Conservation (phyloP, 164 flowering plant genomes). For the Nelumbo lutea region DNA sequence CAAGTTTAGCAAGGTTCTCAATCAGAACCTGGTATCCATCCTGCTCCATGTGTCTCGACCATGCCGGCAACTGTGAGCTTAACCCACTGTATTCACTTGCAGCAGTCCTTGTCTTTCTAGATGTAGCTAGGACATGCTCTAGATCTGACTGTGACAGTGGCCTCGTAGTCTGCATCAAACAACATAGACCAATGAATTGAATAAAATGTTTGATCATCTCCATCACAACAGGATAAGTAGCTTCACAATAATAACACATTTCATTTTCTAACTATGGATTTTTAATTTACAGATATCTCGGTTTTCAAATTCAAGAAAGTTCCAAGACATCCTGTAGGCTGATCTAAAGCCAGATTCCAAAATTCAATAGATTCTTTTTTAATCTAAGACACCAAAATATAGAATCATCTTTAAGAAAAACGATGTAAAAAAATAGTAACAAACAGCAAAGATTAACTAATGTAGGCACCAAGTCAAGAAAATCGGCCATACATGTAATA, state of each 20-base stretch:
- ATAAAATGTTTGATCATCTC: background rate
- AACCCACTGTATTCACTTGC: conserved; percentile 53
- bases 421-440: background rate
- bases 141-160: conserved; percentile 68
- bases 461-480: too few relatives aligned
- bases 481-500: too few relatives aligned
- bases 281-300: background rate
- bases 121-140: conserved; percentile 54
- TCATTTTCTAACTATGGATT: too few relatives aligned
- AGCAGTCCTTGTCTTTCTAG: conserved; percentile 60
- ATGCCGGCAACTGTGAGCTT: conserved; percentile 33
- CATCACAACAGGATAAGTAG: background rate
- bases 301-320: background rate
- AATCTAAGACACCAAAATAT: background rate
- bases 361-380: too few relatives aligned
- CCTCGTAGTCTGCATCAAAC: conserved; percentile 55
- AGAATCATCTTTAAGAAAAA: background rate
- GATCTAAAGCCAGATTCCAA: too few relatives aligned
- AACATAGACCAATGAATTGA: background rate
- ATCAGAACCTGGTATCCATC: conserved; percentile 67
- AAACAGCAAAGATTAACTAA: background rate
- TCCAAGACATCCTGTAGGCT: background rate
- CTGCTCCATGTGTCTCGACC: conserved; percentile 37
- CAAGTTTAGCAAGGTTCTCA: conserved; percentile 70
- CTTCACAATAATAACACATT: background rate